Conservation (phyloP, 2,329 filamentous ascomycete genomes). For the Sordariomycetes sp. region DNA sequence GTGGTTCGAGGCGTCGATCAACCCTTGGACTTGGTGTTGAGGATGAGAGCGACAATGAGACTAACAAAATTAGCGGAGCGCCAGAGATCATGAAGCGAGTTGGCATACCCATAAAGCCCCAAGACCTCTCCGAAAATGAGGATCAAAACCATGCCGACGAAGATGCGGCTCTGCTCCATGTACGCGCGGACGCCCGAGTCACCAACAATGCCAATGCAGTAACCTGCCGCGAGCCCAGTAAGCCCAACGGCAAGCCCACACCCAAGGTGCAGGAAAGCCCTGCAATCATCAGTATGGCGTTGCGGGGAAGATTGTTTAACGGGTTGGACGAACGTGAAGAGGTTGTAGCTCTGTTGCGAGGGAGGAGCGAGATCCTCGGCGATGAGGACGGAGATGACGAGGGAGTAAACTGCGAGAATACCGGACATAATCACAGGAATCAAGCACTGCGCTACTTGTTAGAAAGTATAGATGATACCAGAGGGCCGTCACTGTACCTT, state of each 20-base stretch:
- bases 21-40: slow-evolving; percentile 77
- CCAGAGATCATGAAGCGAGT: not conserved
- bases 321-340: slow-evolving; percentile 60
- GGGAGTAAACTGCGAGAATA: slow-evolving; percentile 96
- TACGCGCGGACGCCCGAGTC: slow-evolving; percentile 90
- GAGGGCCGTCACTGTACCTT: slow-evolving; percentile 46
- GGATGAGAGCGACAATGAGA: slow-evolving; percentile 84
- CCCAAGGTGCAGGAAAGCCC: slow-evolving; percentile 87
- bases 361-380: slow-evolving; percentile 78
- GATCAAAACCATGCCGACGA: slow-evolving; percentile 97
- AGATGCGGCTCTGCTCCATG: slow-evolving; percentile 93
- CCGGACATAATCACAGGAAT: slow-evolving; percentile 96
- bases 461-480: slow-evolving; percentile 2
- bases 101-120: slow-evolving; percentile 82
- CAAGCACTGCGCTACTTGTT: slow-evolving; percentile 49
- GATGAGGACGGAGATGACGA: slow-evolving; percentile 95
- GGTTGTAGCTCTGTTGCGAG: slow-evolving; percentile 57
- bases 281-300: slow-evolving; percentile 24
- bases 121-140: slow-evolving; percentile 97
- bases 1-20: too few relatives aligned
- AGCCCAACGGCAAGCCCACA: slow-evolving; percentile 87
- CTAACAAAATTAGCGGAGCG: slow-evolving; percentile 30
- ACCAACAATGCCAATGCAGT: slow-evolving; percentile 92
- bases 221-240: slow-evolving; percentile 87
- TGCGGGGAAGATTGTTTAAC: not conserved